Conservation (phyloP, 2,329 filamentous ascomycete genomes). For the Paecilomyces dactylethromorphus region DNA sequence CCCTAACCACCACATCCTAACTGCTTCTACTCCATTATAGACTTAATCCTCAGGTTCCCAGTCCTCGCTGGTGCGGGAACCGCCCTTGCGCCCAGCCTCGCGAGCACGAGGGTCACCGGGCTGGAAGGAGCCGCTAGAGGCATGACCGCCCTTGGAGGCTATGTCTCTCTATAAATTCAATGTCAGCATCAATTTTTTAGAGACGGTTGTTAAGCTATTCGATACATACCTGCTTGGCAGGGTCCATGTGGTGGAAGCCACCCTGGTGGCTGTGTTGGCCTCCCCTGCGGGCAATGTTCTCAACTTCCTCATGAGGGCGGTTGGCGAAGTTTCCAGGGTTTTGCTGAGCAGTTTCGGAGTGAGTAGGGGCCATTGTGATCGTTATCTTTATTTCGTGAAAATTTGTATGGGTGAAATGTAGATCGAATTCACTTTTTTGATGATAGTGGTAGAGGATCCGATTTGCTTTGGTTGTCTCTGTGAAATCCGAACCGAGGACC, state of each 20-base stretch:
- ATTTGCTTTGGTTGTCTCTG: background rate
- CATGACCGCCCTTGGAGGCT: constrained; percentile 9
- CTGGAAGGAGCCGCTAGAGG: constrained; percentile 11
- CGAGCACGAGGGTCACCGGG: constrained; percentile 8
- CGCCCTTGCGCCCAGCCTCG: constrained; percentile 12
- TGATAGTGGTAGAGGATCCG: background rate
- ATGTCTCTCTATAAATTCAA: constrained; percentile 6
- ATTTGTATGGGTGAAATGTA: background rate
- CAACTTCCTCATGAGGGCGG: constrained; percentile 44
- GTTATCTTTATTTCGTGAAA: background rate
- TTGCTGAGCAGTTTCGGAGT: constrained; percentile 12
- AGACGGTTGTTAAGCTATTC: background rate
- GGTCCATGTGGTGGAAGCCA: constrained; percentile 28
- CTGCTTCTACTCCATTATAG: background rate
- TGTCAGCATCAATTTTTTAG: background rate
- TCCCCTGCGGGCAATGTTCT: constrained; percentile 44
- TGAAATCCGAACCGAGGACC: background rate
- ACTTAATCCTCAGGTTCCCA: background rate
- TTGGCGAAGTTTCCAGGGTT: constrained; percentile 50
- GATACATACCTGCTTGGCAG: constrained; percentile 3
- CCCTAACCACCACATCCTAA: background rate
- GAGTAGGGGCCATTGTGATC: background rate
- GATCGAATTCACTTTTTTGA: background rate
- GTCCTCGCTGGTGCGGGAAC: background rate
- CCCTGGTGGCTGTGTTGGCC: constrained; percentile 34